These are phyloP conservation scores for Lactifluus volemus DNA, from an alignment of 768 basidiomycete genomes.

Conservation along the genomic window DNA sequence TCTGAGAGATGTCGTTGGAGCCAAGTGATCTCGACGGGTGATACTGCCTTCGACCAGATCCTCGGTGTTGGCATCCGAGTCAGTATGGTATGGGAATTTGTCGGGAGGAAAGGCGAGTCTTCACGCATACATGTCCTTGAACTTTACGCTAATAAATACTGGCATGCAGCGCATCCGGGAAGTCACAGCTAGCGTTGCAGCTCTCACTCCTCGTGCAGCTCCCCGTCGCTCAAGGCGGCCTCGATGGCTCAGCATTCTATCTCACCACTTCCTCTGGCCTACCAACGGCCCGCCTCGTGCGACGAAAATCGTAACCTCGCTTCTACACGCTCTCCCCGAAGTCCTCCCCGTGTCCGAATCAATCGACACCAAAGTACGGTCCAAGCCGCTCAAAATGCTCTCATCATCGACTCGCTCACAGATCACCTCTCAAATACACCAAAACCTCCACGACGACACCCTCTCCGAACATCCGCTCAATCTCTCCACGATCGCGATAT, in stretches of 20 bases:
- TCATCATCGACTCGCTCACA: slow-evolving; percentile 49
- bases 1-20: slow-evolving; percentile 37
- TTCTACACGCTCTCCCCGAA: slow-evolving; percentile 47
- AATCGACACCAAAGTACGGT: slow-evolving; percentile 29
- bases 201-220: slow-evolving; percentile 74
- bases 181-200: slow-evolving; percentile 87
- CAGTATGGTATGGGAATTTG: slow-evolving; percentile 81
- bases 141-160: not conserved
- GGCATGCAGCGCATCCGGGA: slow-evolving; percentile 73
- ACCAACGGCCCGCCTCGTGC: slow-evolving; percentile 60
- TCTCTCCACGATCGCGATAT: slow-evolving; percentile 55
- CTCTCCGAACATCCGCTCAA: slow-evolving; percentile 67
- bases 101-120: slow-evolving; percentile 69
- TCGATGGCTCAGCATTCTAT: slow-evolving; percentile 49
- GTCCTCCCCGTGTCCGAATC: slow-evolving; percentile 39
- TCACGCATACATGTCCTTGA: not conserved
- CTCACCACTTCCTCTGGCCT: slow-evolving; percentile 65
- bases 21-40: slow-evolving; percentile 65
- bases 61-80: slow-evolving; percentile 75
- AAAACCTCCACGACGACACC: slow-evolving; percentile 44
- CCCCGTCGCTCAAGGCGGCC: slow-evolving; percentile 28
- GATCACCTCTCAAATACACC: slow-evolving; percentile 67
- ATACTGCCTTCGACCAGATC: slow-evolving; percentile 52
- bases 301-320: slow-evolving; percentile 42
- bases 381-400: slow-evolving; percentile 47